Conservation (phyloP, 1,284 basidiomycete species). For the Xerocomus amazonicus region DNA sequence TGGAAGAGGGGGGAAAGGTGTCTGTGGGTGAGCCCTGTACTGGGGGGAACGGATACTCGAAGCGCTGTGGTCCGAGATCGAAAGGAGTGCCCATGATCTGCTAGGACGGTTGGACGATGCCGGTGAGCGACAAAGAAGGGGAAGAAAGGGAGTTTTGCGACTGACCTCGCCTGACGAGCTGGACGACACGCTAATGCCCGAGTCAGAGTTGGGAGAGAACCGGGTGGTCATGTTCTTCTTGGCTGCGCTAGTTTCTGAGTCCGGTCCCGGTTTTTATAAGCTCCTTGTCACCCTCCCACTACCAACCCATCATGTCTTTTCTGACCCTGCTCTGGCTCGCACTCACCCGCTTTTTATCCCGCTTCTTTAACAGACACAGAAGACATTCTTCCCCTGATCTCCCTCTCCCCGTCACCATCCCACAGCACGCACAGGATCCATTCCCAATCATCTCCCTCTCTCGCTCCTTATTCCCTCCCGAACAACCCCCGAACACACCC, state of each 20-base stretch:
- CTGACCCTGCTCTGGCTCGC: constrained; percentile 18
- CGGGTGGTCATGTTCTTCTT: neutral
- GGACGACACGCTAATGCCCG: constrained; percentile 30
- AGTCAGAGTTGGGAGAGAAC: constrained; percentile 17
- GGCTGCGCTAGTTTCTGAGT: neutral
- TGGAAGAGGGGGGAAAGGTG: constrained; percentile 21
- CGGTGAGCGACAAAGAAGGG: neutral
- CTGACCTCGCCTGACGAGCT: constrained; percentile 32
- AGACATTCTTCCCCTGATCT: neutral
- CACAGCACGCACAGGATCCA: constrained; percentile 15
- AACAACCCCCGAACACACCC: too few species aligned
- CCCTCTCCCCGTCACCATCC: constrained; percentile 1
- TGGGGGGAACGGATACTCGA: constrained; percentile 34
- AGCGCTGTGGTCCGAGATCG: constrained; percentile 32
- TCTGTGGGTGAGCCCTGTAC: constrained; percentile 30
- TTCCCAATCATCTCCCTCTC: constrained; percentile 23
- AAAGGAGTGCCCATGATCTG: constrained; percentile 34
- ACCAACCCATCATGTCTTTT: neutral
- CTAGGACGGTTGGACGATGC: too few species aligned
- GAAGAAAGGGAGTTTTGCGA: neutral
- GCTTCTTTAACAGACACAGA: neutral
- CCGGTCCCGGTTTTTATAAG: neutral
- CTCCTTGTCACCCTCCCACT: neutral
- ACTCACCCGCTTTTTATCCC: neutral
- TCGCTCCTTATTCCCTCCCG: neutral